Conservation (phyloP, 164 flowering plant genomes). For the Buxus sempervirens region DNA sequence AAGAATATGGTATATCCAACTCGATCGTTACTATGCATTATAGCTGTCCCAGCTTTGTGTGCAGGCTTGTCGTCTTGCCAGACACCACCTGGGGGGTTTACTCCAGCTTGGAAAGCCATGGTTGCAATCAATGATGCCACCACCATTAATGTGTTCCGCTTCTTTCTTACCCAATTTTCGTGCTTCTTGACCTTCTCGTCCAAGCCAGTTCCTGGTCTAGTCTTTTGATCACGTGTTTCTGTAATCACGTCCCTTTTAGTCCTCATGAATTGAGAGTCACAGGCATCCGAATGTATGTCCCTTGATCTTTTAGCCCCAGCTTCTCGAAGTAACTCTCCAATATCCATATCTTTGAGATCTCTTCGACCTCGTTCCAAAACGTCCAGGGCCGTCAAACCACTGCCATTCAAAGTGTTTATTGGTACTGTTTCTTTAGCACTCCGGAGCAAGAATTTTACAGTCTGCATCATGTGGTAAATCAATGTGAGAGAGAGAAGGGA, state of each 20-base stretch:
- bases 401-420: not conserved
- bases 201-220: not conserved
- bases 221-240: too few relatives aligned
- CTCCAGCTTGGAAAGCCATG: slow-evolving; percentile 16
- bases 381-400: slow-evolving; percentile 9
- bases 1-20: not conserved
- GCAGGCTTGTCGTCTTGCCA: slow-evolving; percentile 19
- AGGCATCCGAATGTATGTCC: not conserved
- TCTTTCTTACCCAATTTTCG: slow-evolving; percentile 6
- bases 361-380: slow-evolving; percentile 1
- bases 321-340: not conserved
- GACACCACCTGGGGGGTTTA: slow-evolving; percentile 1
- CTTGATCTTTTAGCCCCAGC: not conserved
- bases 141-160: slow-evolving; percentile 17
- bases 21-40: not conserved
- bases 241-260: not conserved
- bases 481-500: too few relatives aligned
- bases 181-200: too few relatives aligned
- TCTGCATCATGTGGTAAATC: slow-evolving; percentile 2
- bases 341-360: not conserved
- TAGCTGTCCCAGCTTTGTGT: slow-evolving; percentile 7
- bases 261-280: not conserved
- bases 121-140: slow-evolving; percentile 26
- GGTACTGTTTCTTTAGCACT: not conserved
- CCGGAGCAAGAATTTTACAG: not conserved